Conservation (phyloP, 2,329 filamentous ascomycete species). For the Claviceps monticola region DNA sequence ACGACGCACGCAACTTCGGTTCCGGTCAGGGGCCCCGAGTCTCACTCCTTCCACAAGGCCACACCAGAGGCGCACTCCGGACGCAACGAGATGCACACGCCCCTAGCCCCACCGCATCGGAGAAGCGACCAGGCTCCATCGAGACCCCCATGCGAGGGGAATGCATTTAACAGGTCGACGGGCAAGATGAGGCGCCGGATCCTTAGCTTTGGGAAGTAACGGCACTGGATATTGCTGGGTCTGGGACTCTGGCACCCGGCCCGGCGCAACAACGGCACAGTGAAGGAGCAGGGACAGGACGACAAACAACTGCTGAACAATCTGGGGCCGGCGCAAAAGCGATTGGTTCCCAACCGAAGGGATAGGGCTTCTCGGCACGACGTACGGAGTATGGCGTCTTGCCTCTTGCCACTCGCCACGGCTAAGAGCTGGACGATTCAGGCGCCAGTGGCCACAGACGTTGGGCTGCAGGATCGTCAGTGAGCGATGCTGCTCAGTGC, state of each 20-base stretch:
- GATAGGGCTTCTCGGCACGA: background rate
- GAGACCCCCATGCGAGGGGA: slow-evolving; percentile 1
- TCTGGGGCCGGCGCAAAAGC: background rate
- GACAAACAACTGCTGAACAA: slow-evolving; percentile 1
- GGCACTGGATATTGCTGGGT: background rate
- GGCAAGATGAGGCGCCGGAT: background rate
- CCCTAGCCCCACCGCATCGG: slow-evolving; percentile 4
- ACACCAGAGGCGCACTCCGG: background rate
- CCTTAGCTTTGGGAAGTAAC: background rate
- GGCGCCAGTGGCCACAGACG: background rate
- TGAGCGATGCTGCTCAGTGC: slow-evolving; percentile 1
- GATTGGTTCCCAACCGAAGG: background rate
- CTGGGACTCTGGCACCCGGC: background rate
- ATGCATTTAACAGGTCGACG: slow-evolving; percentile 1
- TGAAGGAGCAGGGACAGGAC: background rate
- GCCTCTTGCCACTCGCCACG: background rate
- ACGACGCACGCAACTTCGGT: background rate
- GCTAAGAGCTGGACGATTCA: background rate
- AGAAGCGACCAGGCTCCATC: slow-evolving; percentile 1
- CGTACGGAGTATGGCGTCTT: background rate
- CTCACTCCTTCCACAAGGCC: background rate
- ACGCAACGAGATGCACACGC: background rate
- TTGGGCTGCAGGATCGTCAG: background rate
- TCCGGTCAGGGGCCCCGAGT: background rate
- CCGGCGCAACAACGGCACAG: slow-evolving; percentile 2